Evolutionary conservation across 2,329 filamentous ascomycete genomes (phyloP), one percentile per base, ranked within the genome.

Genomic region (Phoma sp.): DNA sequence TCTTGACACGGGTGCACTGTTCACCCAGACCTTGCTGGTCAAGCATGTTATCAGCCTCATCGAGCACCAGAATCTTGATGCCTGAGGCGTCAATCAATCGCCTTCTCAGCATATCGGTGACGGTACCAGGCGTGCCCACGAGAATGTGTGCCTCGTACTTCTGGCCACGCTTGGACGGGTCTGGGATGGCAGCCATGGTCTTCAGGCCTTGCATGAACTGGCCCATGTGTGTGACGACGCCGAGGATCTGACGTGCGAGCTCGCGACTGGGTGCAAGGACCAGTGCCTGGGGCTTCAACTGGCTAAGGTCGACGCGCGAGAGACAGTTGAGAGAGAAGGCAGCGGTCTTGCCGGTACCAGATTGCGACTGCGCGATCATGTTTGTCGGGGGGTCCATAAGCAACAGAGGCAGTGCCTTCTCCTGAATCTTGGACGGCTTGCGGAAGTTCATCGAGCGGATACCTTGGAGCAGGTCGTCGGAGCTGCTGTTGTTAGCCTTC

Each of bases 31-130:
- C 93, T 77, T 96, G 91, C 76, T 93, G 89, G 71, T 98, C 95
- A 56, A 99, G 80, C 95, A 99, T 99, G 79, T 97, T 98, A 79
- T 99, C 95, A 52, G 95, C 95, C 79, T 99, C 95, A 69, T 99
- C 95, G 47, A 99, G 83, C 51, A 97, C 93, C 57, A 99, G 83
- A 7, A 96, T 84, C 74, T 87, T 90, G 64, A 99, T 81, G 53
- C 86, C 78, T 14, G 83, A 85, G 0, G 86, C 77, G 64, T 96
- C 86, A 60, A 99, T 83, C 69, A 90, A 84, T 62, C 86, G 84
- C 66, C 88, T 86, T 68, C 88, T 88, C 67, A 97, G 88, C 66
- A 95, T 82, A 69, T 98, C 95, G 80, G 89, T 88, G 43, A 95
- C 91, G 0, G 93, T 98, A 50, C 95, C 95, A 0, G 95, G 95